Conservation (phyloP, 257 asterid genomes). For the Gentiana macrophylla region DNA sequence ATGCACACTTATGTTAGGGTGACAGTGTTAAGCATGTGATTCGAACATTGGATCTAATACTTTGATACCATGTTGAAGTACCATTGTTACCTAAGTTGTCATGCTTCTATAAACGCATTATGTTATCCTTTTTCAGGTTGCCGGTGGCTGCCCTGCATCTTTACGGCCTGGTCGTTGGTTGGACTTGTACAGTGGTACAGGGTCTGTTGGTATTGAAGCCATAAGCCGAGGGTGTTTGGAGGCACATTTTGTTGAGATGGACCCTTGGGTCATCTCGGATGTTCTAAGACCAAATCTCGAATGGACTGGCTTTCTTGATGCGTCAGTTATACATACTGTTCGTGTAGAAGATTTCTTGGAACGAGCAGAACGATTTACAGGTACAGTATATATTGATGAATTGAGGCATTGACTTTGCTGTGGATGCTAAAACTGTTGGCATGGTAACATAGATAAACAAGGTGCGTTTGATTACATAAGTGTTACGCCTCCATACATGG, state of each 20-base stretch:
- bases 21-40: no score
- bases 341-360: constrained; percentile 76
- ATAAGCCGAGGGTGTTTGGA: constrained; percentile 87
- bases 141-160: constrained; percentile 82
- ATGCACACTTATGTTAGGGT: no score
- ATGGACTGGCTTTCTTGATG: constrained; percentile 69
- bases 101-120: constrained; percentile 10
- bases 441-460: constrained; percentile 36
- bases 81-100: no score
- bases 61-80: no score
- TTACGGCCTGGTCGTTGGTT: constrained; percentile 94
- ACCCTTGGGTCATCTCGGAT: constrained; percentile 93
- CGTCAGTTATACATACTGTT: constrained; percentile 61
- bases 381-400: constrained; percentile 19
- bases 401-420: neutral
- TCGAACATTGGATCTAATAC: no score
- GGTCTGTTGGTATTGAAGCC: constrained; percentile 98
- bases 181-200: constrained; percentile 97
- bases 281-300: constrained; percentile 81
- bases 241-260: constrained; percentile 99
- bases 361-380: constrained; percentile 51
- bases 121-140: constrained; percentile 43
- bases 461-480: constrained; percentile 74
- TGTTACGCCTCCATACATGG: constrained; percentile 90
- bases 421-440: no score